These are phyloP conservation scores for Hypoxylon sp. DNA, from an alignment of 2,329 filamentous ascomycete species.

Conservation along the genomic window DNA sequence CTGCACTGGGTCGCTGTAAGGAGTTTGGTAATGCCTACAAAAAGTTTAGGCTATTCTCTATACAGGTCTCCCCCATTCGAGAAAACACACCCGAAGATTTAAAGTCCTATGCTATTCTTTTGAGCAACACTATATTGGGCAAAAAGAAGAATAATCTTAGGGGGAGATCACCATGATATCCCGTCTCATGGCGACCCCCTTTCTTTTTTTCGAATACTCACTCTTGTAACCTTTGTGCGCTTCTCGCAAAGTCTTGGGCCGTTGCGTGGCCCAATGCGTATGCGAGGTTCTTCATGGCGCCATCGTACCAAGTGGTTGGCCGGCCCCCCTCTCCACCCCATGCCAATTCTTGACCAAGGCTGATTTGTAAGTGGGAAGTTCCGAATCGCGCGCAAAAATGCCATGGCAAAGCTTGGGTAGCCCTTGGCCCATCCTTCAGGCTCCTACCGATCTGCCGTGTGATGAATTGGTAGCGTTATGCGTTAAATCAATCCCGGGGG, in stretches of 20 bases:
- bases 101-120: slow-evolving; percentile 12
- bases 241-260: slow-evolving; percentile 20
- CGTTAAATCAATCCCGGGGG: slow-evolving; percentile 37
- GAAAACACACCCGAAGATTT: slow-evolving; percentile 17
- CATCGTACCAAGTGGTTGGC: slow-evolving; percentile 26
- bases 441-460: slow-evolving; percentile 45
- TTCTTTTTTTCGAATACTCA: slow-evolving; percentile 33
- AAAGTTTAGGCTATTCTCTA: slow-evolving; percentile 42
- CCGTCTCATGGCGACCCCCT: slow-evolving; percentile 20
- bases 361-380: slow-evolving; percentile 37
- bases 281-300: slow-evolving; percentile 23
- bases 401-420: slow-evolving; percentile 17
- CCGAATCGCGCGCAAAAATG: slow-evolving; percentile 31
- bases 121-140: slow-evolving; percentile 12
- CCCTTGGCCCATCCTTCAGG: slow-evolving; percentile 31
- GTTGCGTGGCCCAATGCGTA: slow-evolving; percentile 32
- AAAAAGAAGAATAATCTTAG: slow-evolving; percentile 5
- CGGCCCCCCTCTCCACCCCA: slow-evolving; percentile 15
- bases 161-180: slow-evolving; percentile 17
- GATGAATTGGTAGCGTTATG: slow-evolving; percentile 40
- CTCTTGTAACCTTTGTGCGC: slow-evolving; percentile 22
- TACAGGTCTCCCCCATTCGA: slow-evolving; percentile 20
- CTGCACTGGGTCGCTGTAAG: slow-evolving; percentile 8
- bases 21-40: slow-evolving; percentile 9
- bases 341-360: slow-evolving; percentile 21